Base-by-base conservation (phyloP, 805 yeast species). In the Candida maltosa region DNA sequence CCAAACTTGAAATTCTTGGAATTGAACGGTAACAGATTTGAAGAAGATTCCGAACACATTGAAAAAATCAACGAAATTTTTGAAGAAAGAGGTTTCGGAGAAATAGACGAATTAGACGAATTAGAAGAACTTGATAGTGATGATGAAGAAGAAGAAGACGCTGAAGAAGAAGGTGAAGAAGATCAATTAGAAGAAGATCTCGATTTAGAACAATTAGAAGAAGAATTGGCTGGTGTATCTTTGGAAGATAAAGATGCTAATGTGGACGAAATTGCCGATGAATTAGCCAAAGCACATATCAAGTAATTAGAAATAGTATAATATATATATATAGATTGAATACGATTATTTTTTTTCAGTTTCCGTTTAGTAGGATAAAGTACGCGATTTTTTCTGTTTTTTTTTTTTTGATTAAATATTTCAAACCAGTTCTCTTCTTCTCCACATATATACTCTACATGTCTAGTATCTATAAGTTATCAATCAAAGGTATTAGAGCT, bases 41-140 rank as follows among this genome's bases (percentile, higher is more conserved):
- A 86, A 33, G 97, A 93, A 58, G 97, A 91, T 45, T 78, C 86
- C 27, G 83, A 78, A 40, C 66, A 73, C 15, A 59, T 93, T 37
- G 84, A 78, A 36, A 60, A 65, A 34, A 76, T 91, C 44, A 70
- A 59, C 31, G 76, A 68, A 15, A 58, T 80, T 12, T 87, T 91
- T 47, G 85, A 76, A 38, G 74, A 70, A 26, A 77, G 87, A 52
- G 93, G 89, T 0, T 60, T 66, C 38, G 96, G 95, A 42, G 91
- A 83, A 56, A 66, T 93, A 22, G 96, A 91, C 51, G 98, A 93
- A 55, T 71, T 93, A 32, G 97, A 91, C 49, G 98, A 93, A 49
- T 75, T 93, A 64, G 98, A 91, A 66, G 96, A 87, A 58, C 67
- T 75, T 23, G 78, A 78, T 44, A 76, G 78, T 31, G 85, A 76